Percentiles rank a stretch among this genome's conserved stretches.
These are phyloP conservation scores for Diversispora eburnea DNA, from an alignment of 192 early-diverging fungal species.

Conservation along the genomic window DNA sequence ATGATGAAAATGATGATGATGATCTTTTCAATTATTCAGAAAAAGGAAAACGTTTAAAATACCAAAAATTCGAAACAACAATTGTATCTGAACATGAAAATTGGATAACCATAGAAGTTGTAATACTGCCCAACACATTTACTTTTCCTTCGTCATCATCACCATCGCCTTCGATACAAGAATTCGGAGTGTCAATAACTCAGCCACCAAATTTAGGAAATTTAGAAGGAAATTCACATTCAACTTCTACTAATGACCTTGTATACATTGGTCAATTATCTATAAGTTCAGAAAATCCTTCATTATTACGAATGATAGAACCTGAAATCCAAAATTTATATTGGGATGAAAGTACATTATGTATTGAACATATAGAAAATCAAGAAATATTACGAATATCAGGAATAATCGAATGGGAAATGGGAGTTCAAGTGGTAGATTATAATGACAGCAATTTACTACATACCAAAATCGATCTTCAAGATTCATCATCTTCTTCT, in stretches of 20 bases:
- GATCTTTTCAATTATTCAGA: neutral
- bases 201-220: neutral
- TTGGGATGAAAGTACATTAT: neutral
- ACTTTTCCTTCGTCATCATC: neutral
- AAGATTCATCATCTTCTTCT: neutral
- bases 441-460: neutral
- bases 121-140: neutral
- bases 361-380: neutral
- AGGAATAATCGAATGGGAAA: slow-evolving; percentile 7
- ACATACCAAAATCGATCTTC: neutral
- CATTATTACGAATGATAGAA: neutral
- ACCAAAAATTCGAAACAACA: neutral
- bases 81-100: neutral
- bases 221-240: neutral
- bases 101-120: slow-evolving; percentile 1
- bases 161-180: neutral
- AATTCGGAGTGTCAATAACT: neutral
- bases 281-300: neutral
- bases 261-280: slow-evolving; percentile 19
- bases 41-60: neutral
- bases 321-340: neutral
- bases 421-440: slow-evolving; percentile 1
- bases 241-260: neutral
- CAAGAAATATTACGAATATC: slow-evolving; percentile 7
- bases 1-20: neutral